Evolutionary conservation across 306 rosid genomes (phyloP), one percentile per base, ranked within the genome.

Genomic region (Canavalia gladiata): DNA sequence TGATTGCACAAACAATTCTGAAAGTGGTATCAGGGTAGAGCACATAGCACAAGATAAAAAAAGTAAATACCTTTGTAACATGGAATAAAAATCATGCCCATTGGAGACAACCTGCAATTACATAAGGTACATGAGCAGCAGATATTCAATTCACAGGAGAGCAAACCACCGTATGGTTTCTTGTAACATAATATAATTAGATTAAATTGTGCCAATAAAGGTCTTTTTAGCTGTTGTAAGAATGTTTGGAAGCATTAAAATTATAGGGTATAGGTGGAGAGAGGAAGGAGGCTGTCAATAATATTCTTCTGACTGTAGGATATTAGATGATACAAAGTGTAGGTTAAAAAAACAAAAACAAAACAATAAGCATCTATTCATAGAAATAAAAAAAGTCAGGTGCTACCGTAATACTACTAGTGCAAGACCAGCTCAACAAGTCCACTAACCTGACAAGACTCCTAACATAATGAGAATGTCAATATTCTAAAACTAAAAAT

Each of bases 31-130:
- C 47, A 52, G 12, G 73, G 29, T 43, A 42, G 18, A 41, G 59
- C 31, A 52, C 12, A 59, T 58, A 41, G 76, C 37, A 12, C 54
- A 58, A 35, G 34, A 6, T 42, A 0, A 29, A 29, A 51, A 72
- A 12, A 51, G 81, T 31, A 30, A 82, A 58, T 83, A 95, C 98
- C 99, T 93, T 92, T 91, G 91, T 89, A 95, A 76, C 99, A 93
- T 56, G 99, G 97, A 89, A 95, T 92, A 89, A 95, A 95, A 81
- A 92, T 84, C 99, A 95, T 93, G 83, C 98, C 97, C 99, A 90
- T 95, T 8, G 94, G 92, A 66, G 97, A 93, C 70, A 92, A 78
- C 84, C 99, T 95, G 92, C 89, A 88, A 46, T 76, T 42, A 45
- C 58, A 65, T 41, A 74, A 70, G 7, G 34, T 56, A 7, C 31